Evolutionary conservation across 164 flowering plant species (phyloP), one percentile per base, ranked within the genome.

Genomic region (Warburgia ugandensis): DNA sequence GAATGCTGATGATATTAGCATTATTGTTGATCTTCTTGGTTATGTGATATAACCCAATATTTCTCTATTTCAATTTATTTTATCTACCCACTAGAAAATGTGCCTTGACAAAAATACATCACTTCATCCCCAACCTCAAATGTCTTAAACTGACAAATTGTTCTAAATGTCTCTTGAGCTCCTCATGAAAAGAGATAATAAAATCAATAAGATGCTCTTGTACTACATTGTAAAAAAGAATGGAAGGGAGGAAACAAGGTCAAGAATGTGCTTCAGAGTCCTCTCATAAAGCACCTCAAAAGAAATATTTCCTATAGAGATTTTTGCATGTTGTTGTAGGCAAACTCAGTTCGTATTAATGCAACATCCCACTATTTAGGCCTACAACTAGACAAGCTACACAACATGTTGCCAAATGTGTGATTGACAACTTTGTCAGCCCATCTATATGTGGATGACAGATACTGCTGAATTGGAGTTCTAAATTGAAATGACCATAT

Each of bases 401-500:
- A 13, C 21, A 26, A 22, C 1, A 40, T 19, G 44, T 13, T 40
- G 1, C 44, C 44, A 2, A 40, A 40, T 2, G 44, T 3, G 9
- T 7, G 3, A 40, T 40, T 40, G 2, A 40, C 44, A 8, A 40
- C 44, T 47, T n/a, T 2, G 14, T 47, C 17, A 29, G 51, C 21
- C 36, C 27, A 47, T 47, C 4, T 5, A 9, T 47, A 29, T 47
- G 36, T 14, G 35, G 36, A 16, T 47, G 37, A 29, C 27, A 47
- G 16, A 23, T n/a, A 3, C 51, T 6, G 19, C 37, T 47, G 23
- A 47, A 47, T 5, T 25, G 27, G 5, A 47, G 27, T 6, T 12
- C 3, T 5, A 36, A n/a, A n/a, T n/a, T n/a, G 21, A 47, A 47
- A 3, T 17, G 9, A 4, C 30, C 44, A 1, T 19, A 13, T 1